Conservation (phyloP, 1,284 basidiomycete genomes). For the Boletellus deceptivus region DNA sequence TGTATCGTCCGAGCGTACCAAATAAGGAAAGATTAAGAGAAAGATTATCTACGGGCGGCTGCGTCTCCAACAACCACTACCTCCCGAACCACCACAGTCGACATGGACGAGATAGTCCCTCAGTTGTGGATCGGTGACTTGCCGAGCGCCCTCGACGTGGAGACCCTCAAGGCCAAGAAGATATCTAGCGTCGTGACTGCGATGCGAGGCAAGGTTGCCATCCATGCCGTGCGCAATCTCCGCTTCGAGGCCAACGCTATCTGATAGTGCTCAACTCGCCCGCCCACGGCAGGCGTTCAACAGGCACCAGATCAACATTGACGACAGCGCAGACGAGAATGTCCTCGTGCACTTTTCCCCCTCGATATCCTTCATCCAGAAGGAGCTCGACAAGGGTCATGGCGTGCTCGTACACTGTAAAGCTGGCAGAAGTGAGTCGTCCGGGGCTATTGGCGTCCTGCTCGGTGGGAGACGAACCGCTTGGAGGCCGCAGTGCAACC, state of each 20-base stretch:
- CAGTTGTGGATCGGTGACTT: constrained; percentile 68
- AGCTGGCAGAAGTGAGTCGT: constrained; percentile 76
- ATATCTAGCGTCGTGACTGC: constrained; percentile 70
- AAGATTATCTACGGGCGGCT: no score
- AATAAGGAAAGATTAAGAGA: no score
- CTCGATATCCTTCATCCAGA: constrained; percentile 77
- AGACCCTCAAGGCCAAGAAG: constrained; percentile 54
- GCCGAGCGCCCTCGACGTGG: constrained; percentile 50
- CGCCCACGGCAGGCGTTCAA: constrained; percentile 55
- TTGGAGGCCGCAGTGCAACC: constrained; percentile 72
- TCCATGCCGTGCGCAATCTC: constrained; percentile 53
- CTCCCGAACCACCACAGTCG: not conserved
- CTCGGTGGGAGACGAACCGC: constrained; percentile 1
- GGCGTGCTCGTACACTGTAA: constrained; percentile 86
- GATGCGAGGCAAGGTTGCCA: constrained; percentile 66
- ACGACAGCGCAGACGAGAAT: constrained; percentile 70
- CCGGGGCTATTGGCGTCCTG: not conserved
- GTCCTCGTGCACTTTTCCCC: constrained; percentile 74
- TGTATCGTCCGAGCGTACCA: no score
- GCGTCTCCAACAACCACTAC: no score
- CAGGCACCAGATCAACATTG: constrained; percentile 67
- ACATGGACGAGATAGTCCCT: constrained; percentile 57
- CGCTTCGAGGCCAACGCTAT: not conserved
- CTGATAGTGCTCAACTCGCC: not conserved
- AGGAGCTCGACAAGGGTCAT: constrained; percentile 68